These are phyloP conservation scores for Penicillium flavigenum DNA, from an alignment of 495 filamentous ascomycete genomes.

Conservation along the genomic window DNA sequence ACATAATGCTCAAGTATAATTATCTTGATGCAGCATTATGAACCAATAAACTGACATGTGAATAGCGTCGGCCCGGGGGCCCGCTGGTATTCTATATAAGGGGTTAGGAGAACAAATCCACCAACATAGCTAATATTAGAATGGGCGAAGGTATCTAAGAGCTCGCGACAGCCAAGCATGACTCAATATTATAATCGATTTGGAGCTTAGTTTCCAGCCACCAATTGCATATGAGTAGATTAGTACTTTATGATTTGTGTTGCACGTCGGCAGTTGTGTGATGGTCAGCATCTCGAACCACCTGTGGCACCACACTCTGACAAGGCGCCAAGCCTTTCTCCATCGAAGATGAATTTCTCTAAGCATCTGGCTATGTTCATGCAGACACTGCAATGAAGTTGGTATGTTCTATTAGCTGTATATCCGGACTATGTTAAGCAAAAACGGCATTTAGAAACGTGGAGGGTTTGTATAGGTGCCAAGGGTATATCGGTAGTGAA, in stretches of 20 bases:
- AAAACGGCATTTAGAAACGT: not conserved
- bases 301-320: no score
- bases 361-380: no score
- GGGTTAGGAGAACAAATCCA: not conserved
- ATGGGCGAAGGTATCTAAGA: not conserved
- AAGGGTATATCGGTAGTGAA: not conserved
- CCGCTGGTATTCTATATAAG: not conserved
- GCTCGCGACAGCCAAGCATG: not conserved
- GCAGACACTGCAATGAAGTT: no score
- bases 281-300: no score
- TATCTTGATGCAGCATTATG: not conserved
- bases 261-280: not conserved
- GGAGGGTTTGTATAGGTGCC: not conserved
- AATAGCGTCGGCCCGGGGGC: not conserved
- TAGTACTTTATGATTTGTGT: not conserved
- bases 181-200: not conserved
- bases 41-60: not conserved
- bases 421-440: no score
- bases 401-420: no score
- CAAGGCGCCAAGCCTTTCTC: no score
- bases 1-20: not conserved
- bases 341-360: no score
- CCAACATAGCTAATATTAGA: not conserved
- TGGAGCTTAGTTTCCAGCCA: not conserved
- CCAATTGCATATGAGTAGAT: not conserved